phyloP scores from a whole-genome alignment of 441 rosid species.

The Syzygium malaccense region DNA sequence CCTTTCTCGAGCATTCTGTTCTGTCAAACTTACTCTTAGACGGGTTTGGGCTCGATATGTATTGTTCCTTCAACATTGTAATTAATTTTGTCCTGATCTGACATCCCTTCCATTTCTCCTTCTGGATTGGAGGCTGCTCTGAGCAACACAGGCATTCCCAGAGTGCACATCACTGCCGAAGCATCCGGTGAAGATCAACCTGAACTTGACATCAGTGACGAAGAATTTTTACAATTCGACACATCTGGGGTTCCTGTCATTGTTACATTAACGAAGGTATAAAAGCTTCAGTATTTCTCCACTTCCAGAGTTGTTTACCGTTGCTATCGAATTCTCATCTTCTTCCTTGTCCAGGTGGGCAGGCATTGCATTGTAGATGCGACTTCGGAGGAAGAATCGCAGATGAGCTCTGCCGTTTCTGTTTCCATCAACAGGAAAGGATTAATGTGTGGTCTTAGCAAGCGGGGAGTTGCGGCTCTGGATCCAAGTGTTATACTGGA shows the following conservation, averaged over 20 bases:
- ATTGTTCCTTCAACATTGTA: background rate
- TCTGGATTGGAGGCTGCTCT: slow-evolving; percentile 57
- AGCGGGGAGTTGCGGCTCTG: slow-evolving; percentile 71
- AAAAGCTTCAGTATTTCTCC: background rate
- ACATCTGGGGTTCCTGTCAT: slow-evolving; percentile 64
- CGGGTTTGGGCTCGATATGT: fast-evolving
- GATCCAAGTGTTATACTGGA: slow-evolving; percentile 78
- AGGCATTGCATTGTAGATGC: slow-evolving; percentile 74
- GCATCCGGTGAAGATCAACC: slow-evolving; percentile 62
- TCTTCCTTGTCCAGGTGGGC: slow-evolving; percentile 42
- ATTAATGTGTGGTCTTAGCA: slow-evolving; percentile 64
- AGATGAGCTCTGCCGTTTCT: slow-evolving; percentile 85
- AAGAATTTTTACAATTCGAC: slow-evolving; percentile 80
- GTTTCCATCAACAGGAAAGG: slow-evolving; percentile 61
- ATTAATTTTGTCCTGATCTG: background rate
- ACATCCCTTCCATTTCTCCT: background rate
- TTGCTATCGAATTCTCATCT: background rate
- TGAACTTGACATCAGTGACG: slow-evolving; percentile 81
- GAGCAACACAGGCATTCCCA: slow-evolving; percentile 83
- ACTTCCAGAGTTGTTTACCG: background rate
- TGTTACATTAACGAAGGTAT: slow-evolving; percentile 70
- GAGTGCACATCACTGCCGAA: slow-evolving; percentile 48
- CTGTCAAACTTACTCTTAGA: background rate
- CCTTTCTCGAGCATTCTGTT: background rate
- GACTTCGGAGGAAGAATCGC: slow-evolving; percentile 84